A percentile compares a stretch with the other conserved stretches of the same genome.
These are phyloP conservation scores for Fonsecaea monophora DNA, from an alignment of 2,329 filamentous ascomycete species.

Conservation along the genomic window DNA sequence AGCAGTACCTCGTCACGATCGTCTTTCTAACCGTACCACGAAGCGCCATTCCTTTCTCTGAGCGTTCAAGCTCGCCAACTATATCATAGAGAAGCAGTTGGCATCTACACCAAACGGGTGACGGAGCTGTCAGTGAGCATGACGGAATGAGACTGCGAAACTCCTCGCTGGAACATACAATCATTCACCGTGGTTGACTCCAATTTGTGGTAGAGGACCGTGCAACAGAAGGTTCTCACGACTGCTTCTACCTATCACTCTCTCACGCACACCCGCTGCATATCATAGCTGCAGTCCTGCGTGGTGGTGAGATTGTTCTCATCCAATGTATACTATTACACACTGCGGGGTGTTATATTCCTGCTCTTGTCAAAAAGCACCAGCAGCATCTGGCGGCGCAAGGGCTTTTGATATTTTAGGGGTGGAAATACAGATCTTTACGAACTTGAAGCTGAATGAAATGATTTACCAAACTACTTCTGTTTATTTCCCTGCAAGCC, in stretches of 20 bases:
- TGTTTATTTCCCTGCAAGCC: background rate
- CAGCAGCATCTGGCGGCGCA: background rate
- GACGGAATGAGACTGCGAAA: background rate
- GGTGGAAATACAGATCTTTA: background rate
- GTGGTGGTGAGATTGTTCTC: background rate
- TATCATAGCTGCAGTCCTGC: no score
- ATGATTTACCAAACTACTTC: background rate
- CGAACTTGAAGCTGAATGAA: background rate
- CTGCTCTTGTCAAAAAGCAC: background rate
- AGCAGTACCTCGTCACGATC: slow-evolving; percentile 37
- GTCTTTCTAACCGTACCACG: slow-evolving; percentile 29
- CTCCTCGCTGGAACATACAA: background rate
- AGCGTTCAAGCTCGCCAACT: slow-evolving; percentile 4
- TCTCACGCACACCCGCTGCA: no score
- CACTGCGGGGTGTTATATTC: background rate
- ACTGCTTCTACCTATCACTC: no score
- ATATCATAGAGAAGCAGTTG: background rate
- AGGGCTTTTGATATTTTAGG: background rate
- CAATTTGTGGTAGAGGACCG: no score
- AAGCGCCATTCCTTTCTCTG: background rate
- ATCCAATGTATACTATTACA: background rate
- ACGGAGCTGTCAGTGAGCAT: background rate
- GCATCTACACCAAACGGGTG: background rate
- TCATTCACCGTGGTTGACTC: background rate
- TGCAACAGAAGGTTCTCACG: no score